Evolutionary conservation across 352 stramenopile genomes (phyloP), one percentile per base, ranked within the genome.

Genomic region (Lagenidium sp.): DNA sequence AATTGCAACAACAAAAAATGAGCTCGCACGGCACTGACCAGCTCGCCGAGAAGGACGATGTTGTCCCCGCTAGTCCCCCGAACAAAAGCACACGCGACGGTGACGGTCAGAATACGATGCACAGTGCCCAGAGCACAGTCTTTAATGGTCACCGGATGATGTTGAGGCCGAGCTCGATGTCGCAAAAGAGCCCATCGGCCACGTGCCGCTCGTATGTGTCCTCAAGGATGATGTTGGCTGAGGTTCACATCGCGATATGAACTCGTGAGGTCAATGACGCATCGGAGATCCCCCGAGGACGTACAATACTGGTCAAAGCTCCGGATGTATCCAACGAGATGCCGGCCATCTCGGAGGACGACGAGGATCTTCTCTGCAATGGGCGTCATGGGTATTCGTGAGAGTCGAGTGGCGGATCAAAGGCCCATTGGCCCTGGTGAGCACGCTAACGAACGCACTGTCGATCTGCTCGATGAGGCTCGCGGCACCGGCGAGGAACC

Each of bases 141-240:
- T n/a, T n/a, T n/a, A n/a, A n/a, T n/a, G n/a, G n/a, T n/a, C 57
- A 93, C 65, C 94, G 78, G 36, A 98, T 92, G 53, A 98, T 89
- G 65, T 98, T 98, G n/a, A 98, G 62, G 21, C 93, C 93, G 35
- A 98, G 61, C 47, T 95, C 77, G 46, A 98, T 95, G 53, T 98
- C 95, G 30, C 92, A 94, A 63, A 97, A 98, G 47, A 96, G 73
- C 26, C 70, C 71, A 38, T 71, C 72, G 23, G 84, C 75, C 26
- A 94, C 75, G 46, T 94, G 76, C 51, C 88, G 81, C 60, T 97
- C 88, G 60, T 79, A 96, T 41, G 93, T 97, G 57, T 98, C 88
- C 62, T 98, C 84, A 19, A 99, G 62, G 40, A 99, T 94, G 55
- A 98, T 96, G 62, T 99, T 99, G 20, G 82, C 81, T 93, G 49